A percentile compares a stretch with the other conserved stretches of the same genome.
Conservation (phyloP, 2,329 filamentous ascomycete genomes). For the Herpotrichia juniperi region DNA sequence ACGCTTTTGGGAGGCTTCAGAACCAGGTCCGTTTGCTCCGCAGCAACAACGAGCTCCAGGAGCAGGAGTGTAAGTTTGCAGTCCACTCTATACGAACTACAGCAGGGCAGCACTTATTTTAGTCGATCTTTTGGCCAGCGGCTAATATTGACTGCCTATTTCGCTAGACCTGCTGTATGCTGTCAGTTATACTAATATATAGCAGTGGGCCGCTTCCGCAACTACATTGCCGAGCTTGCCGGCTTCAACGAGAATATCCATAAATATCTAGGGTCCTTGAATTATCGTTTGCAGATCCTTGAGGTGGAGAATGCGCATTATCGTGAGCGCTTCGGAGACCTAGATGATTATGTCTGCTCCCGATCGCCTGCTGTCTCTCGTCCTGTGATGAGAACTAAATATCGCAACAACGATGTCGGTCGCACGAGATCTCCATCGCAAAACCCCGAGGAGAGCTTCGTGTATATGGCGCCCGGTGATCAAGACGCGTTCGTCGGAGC, state of each 20-base stretch:
- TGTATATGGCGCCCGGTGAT: too few species aligned
- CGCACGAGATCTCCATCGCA: background rate
- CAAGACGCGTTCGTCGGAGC: too few species aligned
- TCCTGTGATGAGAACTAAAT: background rate
- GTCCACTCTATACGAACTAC: background rate
- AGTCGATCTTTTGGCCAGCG: too few species aligned
- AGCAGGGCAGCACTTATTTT: too few species aligned
- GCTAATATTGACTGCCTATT: too few species aligned
- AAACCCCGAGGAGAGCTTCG: background rate
- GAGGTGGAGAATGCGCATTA: background rate
- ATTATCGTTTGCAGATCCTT: background rate
- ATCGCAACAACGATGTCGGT: background rate
- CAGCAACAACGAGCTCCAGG: background rate
- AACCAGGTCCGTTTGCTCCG: background rate
- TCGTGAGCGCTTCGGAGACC: background rate
- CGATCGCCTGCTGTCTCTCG: background rate
- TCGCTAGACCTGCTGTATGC: too few species aligned
- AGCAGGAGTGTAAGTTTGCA: background rate
- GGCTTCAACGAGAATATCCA: constrained; percentile 1
- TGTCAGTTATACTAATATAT: too few species aligned
- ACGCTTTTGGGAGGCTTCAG: background rate
- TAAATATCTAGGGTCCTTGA: background rate
- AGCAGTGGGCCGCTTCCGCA: background rate
- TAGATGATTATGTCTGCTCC: background rate
- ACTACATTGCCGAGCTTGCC: background rate